These are phyloP conservation scores for Saprolegnia parasitica DNA, from an alignment of 352 stramenopile species.

Conservation along the genomic window DNA sequence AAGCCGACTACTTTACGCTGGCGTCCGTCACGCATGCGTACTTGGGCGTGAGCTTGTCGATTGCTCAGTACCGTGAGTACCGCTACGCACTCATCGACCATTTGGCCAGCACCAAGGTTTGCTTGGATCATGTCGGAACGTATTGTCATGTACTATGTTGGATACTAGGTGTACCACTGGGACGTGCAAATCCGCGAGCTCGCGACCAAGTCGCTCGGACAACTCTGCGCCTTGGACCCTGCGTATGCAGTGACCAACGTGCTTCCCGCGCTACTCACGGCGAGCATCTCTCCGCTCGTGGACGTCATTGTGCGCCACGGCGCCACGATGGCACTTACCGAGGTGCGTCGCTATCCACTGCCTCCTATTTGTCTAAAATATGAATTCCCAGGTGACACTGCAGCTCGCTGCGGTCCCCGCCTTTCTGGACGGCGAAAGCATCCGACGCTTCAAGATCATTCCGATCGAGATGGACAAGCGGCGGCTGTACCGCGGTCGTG, in stretches of 20 bases:
- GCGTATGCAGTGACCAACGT: slow-evolving; percentile 60
- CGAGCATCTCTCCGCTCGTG: slow-evolving; percentile 72
- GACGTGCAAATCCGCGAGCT: slow-evolving; percentile 90
- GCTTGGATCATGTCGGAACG: background rate
- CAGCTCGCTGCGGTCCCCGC: slow-evolving; percentile 45
- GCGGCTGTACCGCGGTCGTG: slow-evolving; percentile 93
- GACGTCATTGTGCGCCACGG: slow-evolving; percentile 93
- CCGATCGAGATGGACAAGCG: slow-evolving; percentile 90
- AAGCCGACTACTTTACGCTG: slow-evolving; percentile 97
- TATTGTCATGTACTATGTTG: no score
- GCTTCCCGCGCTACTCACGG: slow-evolving; percentile 79
- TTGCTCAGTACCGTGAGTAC: slow-evolving; percentile 90
- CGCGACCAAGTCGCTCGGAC: slow-evolving; percentile 77
- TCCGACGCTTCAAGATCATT: slow-evolving; percentile 63
- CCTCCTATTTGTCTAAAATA: slow-evolving; percentile 46
- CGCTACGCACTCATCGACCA: slow-evolving; percentile 80
- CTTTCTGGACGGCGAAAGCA: slow-evolving; percentile 65
- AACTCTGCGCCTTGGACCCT: slow-evolving; percentile 80
- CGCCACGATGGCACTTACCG: slow-evolving; percentile 84
- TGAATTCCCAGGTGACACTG: slow-evolving; percentile 29
- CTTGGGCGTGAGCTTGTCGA: slow-evolving; percentile 83
- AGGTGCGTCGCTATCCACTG: slow-evolving; percentile 47
- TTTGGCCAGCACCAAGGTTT: slow-evolving; percentile 67
- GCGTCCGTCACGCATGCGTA: slow-evolving; percentile 89
- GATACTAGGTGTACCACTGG: slow-evolving; percentile 87